phyloP scores from a whole-genome alignment of 805 yeast genomes.

The Kodamaea restingae region DNA sequence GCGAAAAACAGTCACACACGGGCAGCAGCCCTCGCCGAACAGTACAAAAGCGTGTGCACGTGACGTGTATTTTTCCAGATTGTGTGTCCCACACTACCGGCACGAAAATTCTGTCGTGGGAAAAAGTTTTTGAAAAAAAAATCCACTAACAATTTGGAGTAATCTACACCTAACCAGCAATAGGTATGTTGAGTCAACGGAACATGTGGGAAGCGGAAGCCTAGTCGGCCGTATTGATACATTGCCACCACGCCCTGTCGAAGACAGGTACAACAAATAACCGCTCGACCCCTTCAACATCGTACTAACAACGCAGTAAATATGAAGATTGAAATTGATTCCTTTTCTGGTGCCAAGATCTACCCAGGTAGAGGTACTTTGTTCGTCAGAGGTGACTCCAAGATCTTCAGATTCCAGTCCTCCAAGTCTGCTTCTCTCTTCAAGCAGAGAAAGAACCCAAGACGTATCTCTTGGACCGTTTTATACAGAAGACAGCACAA shows the following conservation, averaged over 20 bases:
- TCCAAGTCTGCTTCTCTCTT: conserved; percentile 96
- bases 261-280: neutral
- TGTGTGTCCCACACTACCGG: conserved; percentile 3
- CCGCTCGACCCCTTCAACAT: neutral
- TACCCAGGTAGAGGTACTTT: conserved; percentile 99
- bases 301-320: conserved; percentile 32
- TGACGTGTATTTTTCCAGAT: neutral
- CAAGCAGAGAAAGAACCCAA: conserved; percentile 99
- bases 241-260: no score
- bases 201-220: no score
- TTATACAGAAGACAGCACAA: conserved; percentile 99
- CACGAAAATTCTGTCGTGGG: conserved; percentile 6
- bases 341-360: conserved; percentile 98
- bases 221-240: no score
- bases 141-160: conserved; percentile 3
- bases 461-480: conserved; percentile 99
- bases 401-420: conserved; percentile 98
- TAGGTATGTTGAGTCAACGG: conserved; percentile 4
- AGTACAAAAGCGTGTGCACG: neutral
- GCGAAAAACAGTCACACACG: conserved; percentile 6
- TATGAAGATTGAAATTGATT: conserved; percentile 99
- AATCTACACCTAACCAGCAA: conserved; percentile 5
- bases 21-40: neutral
- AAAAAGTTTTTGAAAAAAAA: conserved; percentile 8
- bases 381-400: conserved; percentile 99